phyloP scores from a whole-genome alignment of 2,329 filamentous ascomycete genomes.

The Nothopassalora personata region DNA sequence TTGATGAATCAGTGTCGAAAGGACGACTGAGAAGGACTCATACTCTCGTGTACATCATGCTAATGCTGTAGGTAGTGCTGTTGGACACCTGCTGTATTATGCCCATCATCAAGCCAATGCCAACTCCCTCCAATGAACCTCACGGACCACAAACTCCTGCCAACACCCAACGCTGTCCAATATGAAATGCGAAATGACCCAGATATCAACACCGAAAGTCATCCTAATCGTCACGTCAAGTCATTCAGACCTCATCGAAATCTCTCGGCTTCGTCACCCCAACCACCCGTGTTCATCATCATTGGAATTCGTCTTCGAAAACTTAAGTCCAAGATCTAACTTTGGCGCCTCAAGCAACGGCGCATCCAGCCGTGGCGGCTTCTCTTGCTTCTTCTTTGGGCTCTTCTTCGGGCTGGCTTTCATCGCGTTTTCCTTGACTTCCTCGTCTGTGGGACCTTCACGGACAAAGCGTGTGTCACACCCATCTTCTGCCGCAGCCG shows the following conservation, averaged over 20 bases:
- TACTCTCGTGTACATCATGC: background rate
- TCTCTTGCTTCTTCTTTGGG: slow-evolving; percentile 28
- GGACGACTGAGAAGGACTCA: background rate
- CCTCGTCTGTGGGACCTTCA: slow-evolving; percentile 56
- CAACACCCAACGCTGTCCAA: background rate
- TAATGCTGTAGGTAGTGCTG: background rate
- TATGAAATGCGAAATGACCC: background rate
- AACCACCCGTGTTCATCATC: slow-evolving; percentile 30
- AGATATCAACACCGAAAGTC: background rate
- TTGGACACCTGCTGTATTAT: background rate
- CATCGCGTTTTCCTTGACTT: slow-evolving; percentile 37
- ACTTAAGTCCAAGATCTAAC: slow-evolving; percentile 23
- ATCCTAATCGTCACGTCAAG: background rate
- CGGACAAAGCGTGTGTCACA: slow-evolving; percentile 81
- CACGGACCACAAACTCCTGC: background rate
- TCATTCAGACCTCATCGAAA: no score
- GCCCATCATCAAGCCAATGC: background rate
- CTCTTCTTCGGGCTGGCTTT: slow-evolving; percentile 38
- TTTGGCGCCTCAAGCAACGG: slow-evolving; percentile 18
- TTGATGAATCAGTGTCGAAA: no score
- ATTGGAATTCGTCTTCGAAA: slow-evolving; percentile 13
- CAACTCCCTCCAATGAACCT: background rate
- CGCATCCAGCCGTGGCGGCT: slow-evolving; percentile 22
- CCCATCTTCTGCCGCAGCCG: slow-evolving; percentile 76
- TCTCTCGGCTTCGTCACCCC: slow-evolving; percentile 17